Evolutionary conservation across 179 eudicot genomes (phyloP), one percentile per base, ranked within the genome.

Genomic region (Dionaea muscipula): DNA sequence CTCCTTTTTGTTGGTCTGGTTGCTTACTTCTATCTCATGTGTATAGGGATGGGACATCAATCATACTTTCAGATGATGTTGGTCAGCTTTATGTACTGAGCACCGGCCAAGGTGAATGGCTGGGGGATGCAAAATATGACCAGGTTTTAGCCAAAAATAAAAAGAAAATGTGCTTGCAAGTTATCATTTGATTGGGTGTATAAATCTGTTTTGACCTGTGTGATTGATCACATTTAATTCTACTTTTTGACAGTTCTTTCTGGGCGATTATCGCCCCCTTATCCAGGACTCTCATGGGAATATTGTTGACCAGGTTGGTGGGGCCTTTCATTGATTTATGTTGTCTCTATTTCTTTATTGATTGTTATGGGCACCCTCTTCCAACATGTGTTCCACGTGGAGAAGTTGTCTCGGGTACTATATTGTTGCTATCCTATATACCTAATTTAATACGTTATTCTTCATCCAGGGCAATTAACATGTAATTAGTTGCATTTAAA

Each of bases 211-310:
- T 53, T 16, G 21, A 47, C 35, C 45, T 65, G 39, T 55, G 4
- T 59, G 47, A 46, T 47, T 61, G 63, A 62, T 59, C 21, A 57
- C 39, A 20, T 43, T 19, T 38, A n/a, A n/a, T 24, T 49, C 37
- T 31, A 28, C 41, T 40, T 25, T 36, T 43, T 53, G 40, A 65
- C 89, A 90, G 97, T 90, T 90, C 71, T 90, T 90, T 63, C 86
- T 90, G 35, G 97, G 97, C 47, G 97, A 90, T 64, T 90, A 86
- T 79, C 84, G 95, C 24, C 97, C 97, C 55, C 84, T 90, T 57
- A 68, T 82, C 70, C 90, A 76, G 38, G 97, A 90, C 67, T 76
- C 86, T 36, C 76, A 76, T 68, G 97, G 97, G 49, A 83, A 83
- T 80, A 90, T 82, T 63, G 79, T 90, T 68, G 97, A 90, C 77